Conservation (phyloP, 1,284 basidiomycete genomes). For the Malassezia pachydermatis region DNA sequence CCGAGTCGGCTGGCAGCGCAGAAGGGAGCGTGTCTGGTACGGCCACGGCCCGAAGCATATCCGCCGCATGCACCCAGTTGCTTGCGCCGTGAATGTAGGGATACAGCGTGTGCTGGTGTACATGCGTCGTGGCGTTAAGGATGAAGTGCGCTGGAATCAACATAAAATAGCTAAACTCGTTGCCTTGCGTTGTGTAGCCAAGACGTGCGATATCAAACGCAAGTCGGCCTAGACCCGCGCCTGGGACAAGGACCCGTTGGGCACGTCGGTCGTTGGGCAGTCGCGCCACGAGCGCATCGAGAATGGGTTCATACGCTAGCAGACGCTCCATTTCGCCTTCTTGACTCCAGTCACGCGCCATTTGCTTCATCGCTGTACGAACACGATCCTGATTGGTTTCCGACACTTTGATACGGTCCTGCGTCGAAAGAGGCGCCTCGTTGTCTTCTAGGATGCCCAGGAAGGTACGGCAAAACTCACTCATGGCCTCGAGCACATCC, state of each 20-base stretch:
- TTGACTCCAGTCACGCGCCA: conserved; percentile 43
- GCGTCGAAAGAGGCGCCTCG: background rate
- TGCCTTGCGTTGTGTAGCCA: conserved; percentile 41
- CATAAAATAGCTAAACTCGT: conserved; percentile 47
- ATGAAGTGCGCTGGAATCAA: conserved; percentile 43
- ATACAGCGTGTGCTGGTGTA: conserved; percentile 33
- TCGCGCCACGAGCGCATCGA: conserved; percentile 25
- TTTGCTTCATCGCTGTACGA: conserved; percentile 43
- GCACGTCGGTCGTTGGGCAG: conserved; percentile 18
- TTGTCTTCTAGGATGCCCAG: conserved; percentile 22
- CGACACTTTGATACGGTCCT: conserved; percentile 16
- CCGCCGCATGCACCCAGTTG: conserved; percentile 35
- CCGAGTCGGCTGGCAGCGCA: conserved; percentile 23
- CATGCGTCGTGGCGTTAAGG: conserved; percentile 33
- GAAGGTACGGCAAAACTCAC: conserved; percentile 33
- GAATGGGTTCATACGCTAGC: conserved; percentile 32
- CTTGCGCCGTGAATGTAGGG: conserved; percentile 40
- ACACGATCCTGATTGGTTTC: conserved; percentile 43
- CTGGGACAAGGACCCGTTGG: conserved; percentile 38
- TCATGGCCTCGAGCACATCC: conserved; percentile 34
- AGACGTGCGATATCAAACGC: conserved; percentile 37
- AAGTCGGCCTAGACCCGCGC: conserved; percentile 40
- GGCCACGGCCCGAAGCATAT: conserved; percentile 32
- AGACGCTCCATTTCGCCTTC: conserved; percentile 29
- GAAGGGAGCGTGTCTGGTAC: conserved; percentile 44